Base-by-base conservation (phyloP, 805 yeast genomes). In the Torulaspora indica region DNA sequence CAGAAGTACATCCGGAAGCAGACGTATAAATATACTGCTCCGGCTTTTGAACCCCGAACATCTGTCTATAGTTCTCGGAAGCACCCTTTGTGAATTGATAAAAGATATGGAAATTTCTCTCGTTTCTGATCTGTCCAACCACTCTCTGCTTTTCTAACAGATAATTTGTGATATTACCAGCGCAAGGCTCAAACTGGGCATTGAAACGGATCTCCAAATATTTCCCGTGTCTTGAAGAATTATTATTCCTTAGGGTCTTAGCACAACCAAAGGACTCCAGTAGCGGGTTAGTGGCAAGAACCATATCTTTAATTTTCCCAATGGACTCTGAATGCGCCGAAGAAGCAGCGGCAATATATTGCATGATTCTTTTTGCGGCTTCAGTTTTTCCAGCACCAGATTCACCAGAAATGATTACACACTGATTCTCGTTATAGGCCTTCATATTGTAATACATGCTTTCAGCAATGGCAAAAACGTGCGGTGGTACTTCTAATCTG, bases 181-280 rank as follows among this genome's bases (percentile, higher is more conserved):
- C 87, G 33, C 88, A 82, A 3, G 98, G 98, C 63, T 86, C 95
- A 58, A 80, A 85, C 55, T 76, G 78, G 15, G 75, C 69, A 63
- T 87, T 85, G 72, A 93, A 93, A 57, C 79, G 80, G 53, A 93
- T 93, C 67, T 93, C 97, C 36, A 93, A 73, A 66, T 93, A 93
- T 66, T 91, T 91, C 61, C 98, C 98, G 61, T 93, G 95, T 67
- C 98, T 83, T 20, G 98, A 91, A 23, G 98, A 93, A 68, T 91
- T 91, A 69, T 91, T 97, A 64, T 91, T 91, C 73, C 98, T 82
- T 14, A 96, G 84, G 2, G 98, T 91, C 63, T 91, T 91, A 6
- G 98, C 98, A 66, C 95, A 93, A 73, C 98, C 98, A 67, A 93
- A 93, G 0, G 98, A 93, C 70, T 93, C 98, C 83, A 93, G 85